Evolutionary conservation across 768 basidiomycete genomes (phyloP), one percentile per base, ranked within the genome.

Genomic region (Naganishia onofrii): DNA sequence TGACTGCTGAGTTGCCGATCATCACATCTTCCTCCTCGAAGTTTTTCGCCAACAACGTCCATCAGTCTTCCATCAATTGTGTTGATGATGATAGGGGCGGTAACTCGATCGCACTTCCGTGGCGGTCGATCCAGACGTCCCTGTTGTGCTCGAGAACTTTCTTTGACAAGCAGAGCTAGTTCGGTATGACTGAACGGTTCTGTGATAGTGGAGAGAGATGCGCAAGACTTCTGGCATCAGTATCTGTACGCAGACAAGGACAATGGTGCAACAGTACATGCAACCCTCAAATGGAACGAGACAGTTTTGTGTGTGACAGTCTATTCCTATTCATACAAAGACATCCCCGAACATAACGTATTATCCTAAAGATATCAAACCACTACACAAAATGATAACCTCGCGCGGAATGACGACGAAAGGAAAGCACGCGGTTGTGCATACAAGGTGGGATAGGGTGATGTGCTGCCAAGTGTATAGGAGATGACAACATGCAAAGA

Each of bases 251-350:
- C 34, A 36, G 34, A n/a, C n/a, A n/a, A n/a, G n/a, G n/a, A n/a
- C n/a, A n/a, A n/a, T n/a, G n/a, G n/a, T n/a, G n/a, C 34, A 5
- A 36, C 34, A 31, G 12, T 19, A 17, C 57, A n/a, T n/a, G n/a
- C n/a, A 23, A n/a, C n/a, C 6, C 48, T 6, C 57, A 36, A 8
- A 58, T 23, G 57, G 23, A 44, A 63, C n/a, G 19, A 63, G 32
- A 63, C 6, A 17, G 42, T 17, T 8, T 42, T 8, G 4, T n/a
- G n/a, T 44, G 34, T 44, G 57, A 58, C 38, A 63, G 60, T 63
- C 60, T 63, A 63, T 63, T 63, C 60, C 60, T 63, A 63, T 63
- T 63, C 60, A 63, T 63, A 63, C 60, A 63, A 58, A 58, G 60
- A 63, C 60, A 63, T 63, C 60, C 60, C 36, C 60, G 42, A 63